A percentile compares a stretch with the other conserved stretches of the same genome.
These are phyloP conservation scores for Filobasidium wieringae DNA, from an alignment of 768 basidiomycete species.

Conservation along the genomic window DNA sequence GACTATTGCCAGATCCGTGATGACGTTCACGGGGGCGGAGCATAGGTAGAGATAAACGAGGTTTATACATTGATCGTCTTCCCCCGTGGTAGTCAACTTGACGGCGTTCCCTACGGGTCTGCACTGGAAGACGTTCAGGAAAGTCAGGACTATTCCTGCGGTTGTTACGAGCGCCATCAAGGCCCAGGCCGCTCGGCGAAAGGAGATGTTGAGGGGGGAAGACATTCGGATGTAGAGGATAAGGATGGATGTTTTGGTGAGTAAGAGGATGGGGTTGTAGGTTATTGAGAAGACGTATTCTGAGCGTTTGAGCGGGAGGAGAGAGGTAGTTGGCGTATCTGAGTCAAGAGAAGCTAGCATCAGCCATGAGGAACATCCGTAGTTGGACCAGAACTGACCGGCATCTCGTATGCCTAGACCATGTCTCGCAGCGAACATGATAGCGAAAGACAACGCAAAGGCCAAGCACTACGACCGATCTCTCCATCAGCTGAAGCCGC, in stretches of 20 bases:
- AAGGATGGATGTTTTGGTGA: slow-evolving; percentile 33
- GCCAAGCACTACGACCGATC: not conserved
- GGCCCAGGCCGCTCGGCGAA: slow-evolving; percentile 25
- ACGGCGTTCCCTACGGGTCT: slow-evolving; percentile 28
- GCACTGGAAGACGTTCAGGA: slow-evolving; percentile 35
- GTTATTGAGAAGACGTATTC: slow-evolving; percentile 32
- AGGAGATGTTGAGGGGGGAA: slow-evolving; percentile 20
- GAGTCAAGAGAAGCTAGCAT: not conserved
- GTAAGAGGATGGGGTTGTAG: slow-evolving; percentile 35
- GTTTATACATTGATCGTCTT: slow-evolving; percentile 23
- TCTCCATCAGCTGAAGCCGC: not conserved
- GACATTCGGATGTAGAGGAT: slow-evolving; percentile 33
- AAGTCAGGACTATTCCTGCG: slow-evolving; percentile 32
- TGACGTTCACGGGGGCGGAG: slow-evolving; percentile 33
- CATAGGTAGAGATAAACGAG: slow-evolving; percentile 32
- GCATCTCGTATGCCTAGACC: slow-evolving; percentile 21
- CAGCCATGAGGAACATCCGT: not conserved
- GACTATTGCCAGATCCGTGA: slow-evolving; percentile 35
- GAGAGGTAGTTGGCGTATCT: slow-evolving; percentile 5
- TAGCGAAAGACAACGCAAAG: slow-evolving; percentile 16
- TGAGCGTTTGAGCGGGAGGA: slow-evolving; percentile 12
- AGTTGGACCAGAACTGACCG: not conserved
- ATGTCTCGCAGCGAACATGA: slow-evolving; percentile 18
- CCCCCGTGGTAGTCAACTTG: not conserved
- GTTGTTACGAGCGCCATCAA: slow-evolving; percentile 25